phyloP scores from a whole-genome alignment of 2,329 filamentous ascomycete species.

The Aspergillaceae sp. region DNA sequence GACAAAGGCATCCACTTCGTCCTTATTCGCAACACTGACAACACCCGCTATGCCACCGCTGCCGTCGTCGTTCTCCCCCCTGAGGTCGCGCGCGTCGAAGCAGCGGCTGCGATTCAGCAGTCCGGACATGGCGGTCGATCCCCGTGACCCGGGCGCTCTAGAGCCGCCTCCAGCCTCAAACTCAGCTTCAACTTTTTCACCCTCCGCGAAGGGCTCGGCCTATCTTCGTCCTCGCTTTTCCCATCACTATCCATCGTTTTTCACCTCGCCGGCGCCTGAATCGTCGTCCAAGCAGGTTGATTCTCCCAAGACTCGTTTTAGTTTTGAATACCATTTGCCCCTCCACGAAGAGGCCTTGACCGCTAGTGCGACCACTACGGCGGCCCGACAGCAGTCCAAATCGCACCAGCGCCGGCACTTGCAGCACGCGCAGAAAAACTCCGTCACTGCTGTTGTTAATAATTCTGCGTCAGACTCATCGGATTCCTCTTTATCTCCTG shows the following conservation, averaged over 20 bases:
- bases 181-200: conserved; percentile 1
- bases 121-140: conserved; percentile 9
- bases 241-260: conserved; percentile 9
- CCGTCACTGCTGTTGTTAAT: too few relatives aligned
- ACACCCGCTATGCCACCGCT: too few relatives aligned
- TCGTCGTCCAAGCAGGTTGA: too few relatives aligned
- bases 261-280: background rate
- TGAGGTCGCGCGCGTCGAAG: too few relatives aligned
- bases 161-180: conserved; percentile 11
- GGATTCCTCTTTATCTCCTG: too few relatives aligned
- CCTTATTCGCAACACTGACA: too few relatives aligned
- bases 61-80: too few relatives aligned
- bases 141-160: conserved; percentile 21
- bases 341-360: conserved; percentile 14
- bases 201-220: conserved; percentile 8
- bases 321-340: conserved; percentile 15
- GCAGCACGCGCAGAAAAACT: conserved; percentile 15
- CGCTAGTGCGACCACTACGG: conserved; percentile 31
- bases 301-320: conserved; percentile 12
- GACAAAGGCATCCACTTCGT: too few relatives aligned
- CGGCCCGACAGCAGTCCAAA: conserved; percentile 45
- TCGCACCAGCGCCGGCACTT: conserved; percentile 36
- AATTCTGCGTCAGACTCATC: too few relatives aligned
- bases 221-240: background rate
- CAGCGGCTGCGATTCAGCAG: too few relatives aligned